Base-by-base conservation (phyloP, 331 rosid species). In the Arachis monticola region DNA sequence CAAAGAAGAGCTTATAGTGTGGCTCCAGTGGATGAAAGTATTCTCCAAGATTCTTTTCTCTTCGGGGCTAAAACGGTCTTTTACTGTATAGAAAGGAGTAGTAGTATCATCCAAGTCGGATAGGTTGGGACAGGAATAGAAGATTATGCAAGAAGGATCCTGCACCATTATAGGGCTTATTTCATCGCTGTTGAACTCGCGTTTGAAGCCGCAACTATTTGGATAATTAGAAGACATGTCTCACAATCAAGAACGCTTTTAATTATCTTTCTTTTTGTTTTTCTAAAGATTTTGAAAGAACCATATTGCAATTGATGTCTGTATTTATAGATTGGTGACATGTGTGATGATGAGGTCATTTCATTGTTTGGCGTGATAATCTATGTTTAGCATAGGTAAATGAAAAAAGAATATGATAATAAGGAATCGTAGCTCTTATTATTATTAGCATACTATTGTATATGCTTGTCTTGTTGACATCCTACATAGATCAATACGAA, bases 211-310 rank as follows among this genome's bases (percentile, higher is more conserved):
- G 22, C 75, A 35, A 22, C 27, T 22, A 22, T 22, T 22, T 22
- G 27, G 27, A 22, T 22, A 22, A 22, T 22, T 22, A 22, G 27
- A 22, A 22, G 65, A 55, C 90, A 85, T 82, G 1, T 61, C 78
- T 81, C 55, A 31, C 44, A 72, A 32, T 32, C 27, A 22, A 22
- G 27, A 22, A 22, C 27, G 27, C 27, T 22, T 22, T 2, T 3
- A 32, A 3, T 35, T 35, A 35, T 4, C 40, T 35, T 35, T 35
- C 3, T 35, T 35, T 35, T 3, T 35, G 40, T 46, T 75, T 74
- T 77, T 42, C 82, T 58, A 74, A 72, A 50, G 80, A 80, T 85
- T 2, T 87, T 87, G 86, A 83, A 83, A 41, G 60, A 72, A 59
- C 50, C 4, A 3, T 48, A 30, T n/a, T 47, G 71, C 51, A 55